These are phyloP conservation scores for Lathyrus sativus DNA, from an alignment of 306 rosid genomes.

Conservation along the genomic window DNA sequence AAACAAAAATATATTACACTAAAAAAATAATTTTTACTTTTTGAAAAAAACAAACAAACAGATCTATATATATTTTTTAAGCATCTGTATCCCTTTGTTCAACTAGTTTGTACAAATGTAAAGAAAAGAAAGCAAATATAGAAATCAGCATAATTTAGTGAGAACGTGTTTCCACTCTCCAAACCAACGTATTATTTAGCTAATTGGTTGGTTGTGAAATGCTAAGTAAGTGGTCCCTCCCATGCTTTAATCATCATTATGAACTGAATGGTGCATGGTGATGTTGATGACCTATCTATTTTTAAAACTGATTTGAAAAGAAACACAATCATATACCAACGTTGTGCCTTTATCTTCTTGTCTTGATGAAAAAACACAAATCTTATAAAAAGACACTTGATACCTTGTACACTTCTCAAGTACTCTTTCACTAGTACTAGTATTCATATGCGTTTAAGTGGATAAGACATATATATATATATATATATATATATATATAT, in stretches of 20 bases:
- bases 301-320: conserved; percentile 20
- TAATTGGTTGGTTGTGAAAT: not conserved
- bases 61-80: too few species aligned
- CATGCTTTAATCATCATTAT: conserved; percentile 31
- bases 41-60: too few species aligned
- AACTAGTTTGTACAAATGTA: not conserved
- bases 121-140: not conserved
- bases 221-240: conserved; percentile 33
- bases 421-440: not conserved
- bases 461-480: too few species aligned
- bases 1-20: too few species aligned
- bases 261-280: conserved; percentile 2
- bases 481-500: too few species aligned
- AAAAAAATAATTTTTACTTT: too few species aligned
- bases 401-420: conserved; percentile 25
- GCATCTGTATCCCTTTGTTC: not conserved
- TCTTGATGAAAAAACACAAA: not conserved
- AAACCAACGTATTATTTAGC: not conserved
- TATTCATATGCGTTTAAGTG: too few species aligned
- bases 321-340: conserved; percentile 38
- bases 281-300: conserved; percentile 10
- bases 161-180: not conserved
- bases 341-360: not conserved
- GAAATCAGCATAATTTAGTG: not conserved
- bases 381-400: not conserved